Evolutionary conservation across 768 basidiomycete species (phyloP), one percentile per base, ranked within the genome.

Genomic region (Hypsizygus marmoreus): DNA sequence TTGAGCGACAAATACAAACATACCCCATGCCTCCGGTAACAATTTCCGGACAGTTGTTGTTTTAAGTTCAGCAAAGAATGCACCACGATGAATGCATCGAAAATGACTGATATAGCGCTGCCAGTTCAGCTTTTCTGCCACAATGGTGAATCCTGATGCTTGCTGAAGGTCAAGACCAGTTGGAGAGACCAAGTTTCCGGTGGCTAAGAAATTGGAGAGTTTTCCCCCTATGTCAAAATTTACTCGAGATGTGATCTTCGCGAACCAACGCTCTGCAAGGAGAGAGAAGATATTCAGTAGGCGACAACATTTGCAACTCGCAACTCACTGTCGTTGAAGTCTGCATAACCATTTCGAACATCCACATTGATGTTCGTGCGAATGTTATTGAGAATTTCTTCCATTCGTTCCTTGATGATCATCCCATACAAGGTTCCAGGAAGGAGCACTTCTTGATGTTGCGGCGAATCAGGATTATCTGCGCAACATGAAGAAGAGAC

Each of bases 91-190:
- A 23, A 99, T 93, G 66, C 91, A 97, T 46, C 97, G 80, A 75
- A 99, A 99, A 71, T 99, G 97, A 61, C 89, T 90, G 66, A 99
- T 93, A 67, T 97, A 99, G 28, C 97, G 92, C 56, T 90, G 86
- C 84, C 97, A 99, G 66, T 99, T 99, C 49, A 99, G 77, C 68
- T 98, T 98, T 72, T 99, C 97, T 4, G 95, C 97, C 25, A 98
- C 89, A 56, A 99, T 97, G 1, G 97, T 98, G 69, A 95, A 98
- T n/a, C 97, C 97, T 13, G 94, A 88, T 0, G 95, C 87, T 67
- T 99, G 97, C 64, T 98, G 95, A 12, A 99, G 73, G 69, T 98
- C 97, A 43, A 99, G 83, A 49, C 97, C 97, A 1, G 92, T 87
- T 0, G 92, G 93, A 7, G 97, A 95, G 41, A 95, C 79, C 19